phyloP scores from a whole-genome alignment of 306 rosid species.

The Trifolium repens region DNA sequence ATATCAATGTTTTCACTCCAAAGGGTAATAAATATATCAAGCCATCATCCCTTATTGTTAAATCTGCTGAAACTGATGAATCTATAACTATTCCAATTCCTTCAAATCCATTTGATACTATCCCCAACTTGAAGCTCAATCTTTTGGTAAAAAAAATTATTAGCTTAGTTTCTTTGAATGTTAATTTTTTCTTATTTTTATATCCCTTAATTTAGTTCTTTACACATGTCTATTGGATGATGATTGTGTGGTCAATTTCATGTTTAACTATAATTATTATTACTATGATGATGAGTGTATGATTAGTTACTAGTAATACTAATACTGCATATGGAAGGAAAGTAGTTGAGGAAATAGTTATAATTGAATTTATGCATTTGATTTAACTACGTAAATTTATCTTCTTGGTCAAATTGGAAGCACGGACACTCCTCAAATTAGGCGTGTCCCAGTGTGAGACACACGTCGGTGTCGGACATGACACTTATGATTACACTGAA shows the following conservation, averaged over 20 bases:
- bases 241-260: not conserved
- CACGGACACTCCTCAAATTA: too few relatives aligned
- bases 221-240: conserved; percentile 6
- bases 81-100: conserved; percentile 42
- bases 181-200: not conserved
- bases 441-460: too few relatives aligned
- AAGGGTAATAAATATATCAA: conserved; percentile 21
- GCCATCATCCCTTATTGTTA: conserved; percentile 45
- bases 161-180: conserved; percentile 2
- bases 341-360: conserved; percentile 4
- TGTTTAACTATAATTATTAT: not conserved
- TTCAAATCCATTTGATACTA: conserved; percentile 40
- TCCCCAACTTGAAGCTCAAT: conserved; percentile 70
- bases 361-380: conserved; percentile 1
- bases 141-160: conserved; percentile 58
- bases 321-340: not conserved
- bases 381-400: not conserved
- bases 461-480: too few relatives aligned
- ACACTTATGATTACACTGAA: too few relatives aligned
- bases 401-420: not conserved
- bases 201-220: not conserved
- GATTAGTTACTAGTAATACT: not conserved
- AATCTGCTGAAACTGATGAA: conserved; percentile 48
- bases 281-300: not conserved
- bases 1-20: conserved; percentile 8